Base-by-base conservation (phyloP, 1,284 basidiomycete genomes). In the Schizophyllum amplum region DNA sequence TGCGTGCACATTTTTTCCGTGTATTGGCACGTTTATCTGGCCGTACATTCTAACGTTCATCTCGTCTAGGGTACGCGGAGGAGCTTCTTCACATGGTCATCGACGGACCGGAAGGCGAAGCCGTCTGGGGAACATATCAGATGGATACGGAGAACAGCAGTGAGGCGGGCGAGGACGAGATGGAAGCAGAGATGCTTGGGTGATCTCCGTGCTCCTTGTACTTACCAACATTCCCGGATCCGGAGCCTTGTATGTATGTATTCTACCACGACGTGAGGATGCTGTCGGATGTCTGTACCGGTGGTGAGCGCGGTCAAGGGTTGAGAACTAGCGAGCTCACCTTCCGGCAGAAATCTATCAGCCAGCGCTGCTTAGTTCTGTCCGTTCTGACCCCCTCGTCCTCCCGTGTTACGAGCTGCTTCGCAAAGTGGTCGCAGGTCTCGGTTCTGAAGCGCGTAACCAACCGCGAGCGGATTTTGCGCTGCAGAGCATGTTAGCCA, bases 31-130 rank as follows among this genome's bases (percentile, higher is more conserved):
- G 51, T 47, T 61, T 47, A 65, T 62, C 56, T 66, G 42, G 57
- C 62, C 55, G 55, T 20, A 61, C 56, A 25, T 47, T 25, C 49
- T 61, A 47, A 42, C 33, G n/a, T n/a, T n/a, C 33, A 13, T 13
- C 33, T 42, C 3, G 13, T 42, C 33, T 59, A 91, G 88, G 84
- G 55, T 72, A 86, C 56, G 81, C 86, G 4, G 78, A 82, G 63
- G 83, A 86, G 54, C 72, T 92, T 24, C 72, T 92, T 58, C 87
- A 89, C 57, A 70, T 80, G 7, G 82, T 91, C 17, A 81, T 90
- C 4, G 86, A 88, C 65, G 90, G 88, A 0, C 87, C 88, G 1
- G 86, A 89, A 64, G 76, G 81, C 50, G 89, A 92, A 60, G 76
- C 73, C 49, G 79, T 90, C 25, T 91, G 84, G 78, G 80, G 78